These are phyloP conservation scores for Hysterangium stoloniferum DNA, from an alignment of 768 basidiomycete species.

Conservation along the genomic window DNA sequence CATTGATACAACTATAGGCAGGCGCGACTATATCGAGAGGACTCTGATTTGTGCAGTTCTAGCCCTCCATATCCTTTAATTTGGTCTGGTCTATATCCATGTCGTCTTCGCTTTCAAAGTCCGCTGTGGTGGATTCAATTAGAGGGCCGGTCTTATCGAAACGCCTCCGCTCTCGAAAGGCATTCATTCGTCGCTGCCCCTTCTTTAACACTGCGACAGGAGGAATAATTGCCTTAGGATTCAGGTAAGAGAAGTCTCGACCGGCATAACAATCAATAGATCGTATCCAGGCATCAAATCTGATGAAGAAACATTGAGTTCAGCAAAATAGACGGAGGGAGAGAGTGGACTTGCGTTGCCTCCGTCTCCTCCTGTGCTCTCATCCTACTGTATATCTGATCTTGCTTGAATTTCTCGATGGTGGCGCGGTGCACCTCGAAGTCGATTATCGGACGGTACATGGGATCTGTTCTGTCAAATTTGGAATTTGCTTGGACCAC, in stretches of 20 bases:
- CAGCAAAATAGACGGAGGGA: neutral
- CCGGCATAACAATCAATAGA: constrained; percentile 70
- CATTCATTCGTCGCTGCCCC: constrained; percentile 42
- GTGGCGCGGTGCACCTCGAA: constrained; percentile 57
- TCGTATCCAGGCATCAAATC: constrained; percentile 82
- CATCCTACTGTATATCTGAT: constrained; percentile 82
- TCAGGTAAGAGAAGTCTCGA: constrained; percentile 71
- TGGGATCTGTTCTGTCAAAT: constrained; percentile 32
- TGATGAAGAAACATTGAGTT: constrained; percentile 22
- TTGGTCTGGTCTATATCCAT: constrained; percentile 26
- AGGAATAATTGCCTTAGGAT: constrained; percentile 71
- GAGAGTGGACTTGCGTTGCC: constrained; percentile 56
- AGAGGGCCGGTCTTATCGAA: constrained; percentile 52
- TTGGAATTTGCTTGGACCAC: constrained; percentile 12
- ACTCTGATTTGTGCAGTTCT: too few relatives aligned
- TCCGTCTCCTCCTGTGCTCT: constrained; percentile 71
- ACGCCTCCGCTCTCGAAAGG: constrained; percentile 60
- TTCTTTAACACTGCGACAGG: constrained; percentile 56
- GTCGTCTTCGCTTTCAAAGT: constrained; percentile 34
- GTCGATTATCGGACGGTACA: constrained; percentile 65
- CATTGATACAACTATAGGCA: too few relatives aligned
- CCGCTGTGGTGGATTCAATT: constrained; percentile 14
- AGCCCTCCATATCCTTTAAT: constrained; percentile 39
- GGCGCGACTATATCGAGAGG: too few relatives aligned
- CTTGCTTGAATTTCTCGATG: constrained; percentile 79